A percentile compares a stretch with the other conserved stretches of the same genome.
Evolutionary conservation across 2,329 filamentous ascomycete genomes (phyloP).

Genomic region (Fusarium pseudograminearum): DNA sequence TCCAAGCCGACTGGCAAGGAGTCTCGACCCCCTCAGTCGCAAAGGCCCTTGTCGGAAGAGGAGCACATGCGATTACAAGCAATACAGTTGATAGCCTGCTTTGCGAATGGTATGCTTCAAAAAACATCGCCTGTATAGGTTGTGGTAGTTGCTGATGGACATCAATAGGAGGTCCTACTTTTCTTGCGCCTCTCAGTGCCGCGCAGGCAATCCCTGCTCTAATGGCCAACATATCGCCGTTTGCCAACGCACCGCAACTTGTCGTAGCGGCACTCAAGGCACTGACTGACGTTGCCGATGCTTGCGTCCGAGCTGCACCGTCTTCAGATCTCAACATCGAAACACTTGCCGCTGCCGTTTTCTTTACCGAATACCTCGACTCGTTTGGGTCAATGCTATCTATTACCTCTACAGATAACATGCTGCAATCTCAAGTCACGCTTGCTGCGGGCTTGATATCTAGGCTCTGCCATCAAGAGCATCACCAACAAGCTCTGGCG

Average conservation of each 20-base stretch:
- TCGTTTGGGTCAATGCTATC: constrained; percentile 75
- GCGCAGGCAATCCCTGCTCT: constrained; percentile 76
- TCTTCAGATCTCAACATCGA: constrained; percentile 61
- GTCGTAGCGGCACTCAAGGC: constrained; percentile 80
- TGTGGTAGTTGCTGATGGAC: constrained; percentile 31
- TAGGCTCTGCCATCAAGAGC: constrained; percentile 74
- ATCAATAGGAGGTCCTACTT: constrained; percentile 78
- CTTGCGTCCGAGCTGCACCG: constrained; percentile 67
- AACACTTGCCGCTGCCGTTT: constrained; percentile 73
- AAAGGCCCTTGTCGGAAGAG: constrained; percentile 65
- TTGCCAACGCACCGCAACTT: constrained; percentile 72
- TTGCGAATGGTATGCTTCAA: constrained; percentile 77
- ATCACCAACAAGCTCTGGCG: constrained; percentile 77
- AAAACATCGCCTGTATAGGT: background rate
- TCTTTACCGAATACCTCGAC: constrained; percentile 70
- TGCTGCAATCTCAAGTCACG: constrained; percentile 70
- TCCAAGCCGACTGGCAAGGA: constrained; percentile 57
- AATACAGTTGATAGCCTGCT: constrained; percentile 85
- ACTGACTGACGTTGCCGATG: constrained; percentile 77
- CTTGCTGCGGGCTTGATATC: constrained; percentile 69
- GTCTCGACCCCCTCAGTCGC: constrained; percentile 50
- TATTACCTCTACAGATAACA: constrained; percentile 64
- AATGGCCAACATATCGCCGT: constrained; percentile 75
- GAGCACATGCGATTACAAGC: constrained; percentile 80
- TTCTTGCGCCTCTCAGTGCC: constrained; percentile 79